Conservation (phyloP, 1,284 basidiomycete species). For the Pseudozyma flocculosa region DNA sequence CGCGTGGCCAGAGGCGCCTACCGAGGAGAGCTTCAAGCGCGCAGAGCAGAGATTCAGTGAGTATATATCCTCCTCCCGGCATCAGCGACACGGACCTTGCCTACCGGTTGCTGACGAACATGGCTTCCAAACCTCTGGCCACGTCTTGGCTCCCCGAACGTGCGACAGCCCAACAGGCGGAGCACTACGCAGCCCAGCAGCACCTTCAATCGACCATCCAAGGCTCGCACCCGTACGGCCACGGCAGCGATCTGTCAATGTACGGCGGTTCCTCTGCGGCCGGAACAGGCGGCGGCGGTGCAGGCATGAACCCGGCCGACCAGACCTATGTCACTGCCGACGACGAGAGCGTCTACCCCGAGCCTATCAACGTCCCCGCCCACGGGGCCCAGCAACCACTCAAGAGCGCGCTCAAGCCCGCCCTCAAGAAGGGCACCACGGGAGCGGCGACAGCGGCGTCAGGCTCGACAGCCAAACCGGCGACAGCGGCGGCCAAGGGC, state of each 20-base stretch:
- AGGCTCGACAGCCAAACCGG: conserved; percentile 2
- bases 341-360: conserved; percentile 36
- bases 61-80: too few relatives aligned
- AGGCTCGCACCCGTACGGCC: conserved; percentile 3
- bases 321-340: conserved; percentile 54
- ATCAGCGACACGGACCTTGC: too few relatives aligned
- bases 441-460: background rate
- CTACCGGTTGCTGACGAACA: too few relatives aligned
- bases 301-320: conserved; percentile 25
- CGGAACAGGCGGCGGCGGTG: conserved; percentile 2
- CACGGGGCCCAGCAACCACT: conserved; percentile 2
- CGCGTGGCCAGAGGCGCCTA: conserved; percentile 74
- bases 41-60: conserved; percentile 34
- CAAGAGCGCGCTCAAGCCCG: conserved; percentile 12
- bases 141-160: too few relatives aligned
- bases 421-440: conserved; percentile 5
- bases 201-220: conserved; percentile 12
- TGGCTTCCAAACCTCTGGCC: too few relatives aligned
- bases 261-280: conserved; percentile 3
- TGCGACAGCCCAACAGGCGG: conserved; percentile 27
- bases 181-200: conserved; percentile 31
- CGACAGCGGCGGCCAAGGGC: conserved; percentile 61
- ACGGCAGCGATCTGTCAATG: conserved; percentile 1
- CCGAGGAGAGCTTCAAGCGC: conserved; percentile 44
- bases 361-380: background rate